Base-by-base conservation (phyloP, 805 yeast genomes). In the Ascoidea tarda region DNA sequence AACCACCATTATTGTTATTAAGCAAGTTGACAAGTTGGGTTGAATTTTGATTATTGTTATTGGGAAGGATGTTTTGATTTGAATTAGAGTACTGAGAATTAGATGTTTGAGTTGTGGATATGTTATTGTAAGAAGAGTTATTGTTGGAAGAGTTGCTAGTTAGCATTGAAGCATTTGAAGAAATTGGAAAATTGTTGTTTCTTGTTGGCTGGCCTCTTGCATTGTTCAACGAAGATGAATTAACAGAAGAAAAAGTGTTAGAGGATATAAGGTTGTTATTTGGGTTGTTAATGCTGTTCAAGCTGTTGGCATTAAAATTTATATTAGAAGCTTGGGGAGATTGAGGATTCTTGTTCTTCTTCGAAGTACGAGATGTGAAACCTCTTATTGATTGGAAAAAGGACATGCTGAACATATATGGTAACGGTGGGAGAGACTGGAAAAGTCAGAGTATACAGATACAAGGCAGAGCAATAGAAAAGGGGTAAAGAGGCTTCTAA, bases 381-480 rank as follows among this genome's bases (percentile, higher is more conserved):
- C 78, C 77, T 60, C 77, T 61, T 49, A 74, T 72, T 45, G 76
- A 71, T 58, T 70, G 71, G 46, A 73, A 65, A 57, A 73, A 73
- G 8, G 77, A 73, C 78, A 73, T 73, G 47, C 4, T 51, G 44
- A 38, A 38, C 28, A 21, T 21, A 21, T 21, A 21, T 21, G 28
- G 28, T 21, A 21, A 3, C 28, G 28, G 28, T 21, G 28, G 28
- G 28, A 21, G 28, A 21, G 28, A 21, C 28, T 21, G 28, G 28
- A 21, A 21, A 21, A 21, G 28, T 21, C 28, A 21, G 28, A 21
- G 28, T 21, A 21, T 21, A 21, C 28, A 21, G 28, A 21, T 3
- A 21, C 28, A 21, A 21, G 28, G 28, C 28, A 21, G 28, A 21
- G 28, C 28, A 21, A 21, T 2, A 21, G 28, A 21, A 21, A 21